Evolutionary conservation across 371 early-diverging fungal species (phyloP), one percentile per base, ranked within the genome.

Genomic region (Apophysomyces variabilis): DNA sequence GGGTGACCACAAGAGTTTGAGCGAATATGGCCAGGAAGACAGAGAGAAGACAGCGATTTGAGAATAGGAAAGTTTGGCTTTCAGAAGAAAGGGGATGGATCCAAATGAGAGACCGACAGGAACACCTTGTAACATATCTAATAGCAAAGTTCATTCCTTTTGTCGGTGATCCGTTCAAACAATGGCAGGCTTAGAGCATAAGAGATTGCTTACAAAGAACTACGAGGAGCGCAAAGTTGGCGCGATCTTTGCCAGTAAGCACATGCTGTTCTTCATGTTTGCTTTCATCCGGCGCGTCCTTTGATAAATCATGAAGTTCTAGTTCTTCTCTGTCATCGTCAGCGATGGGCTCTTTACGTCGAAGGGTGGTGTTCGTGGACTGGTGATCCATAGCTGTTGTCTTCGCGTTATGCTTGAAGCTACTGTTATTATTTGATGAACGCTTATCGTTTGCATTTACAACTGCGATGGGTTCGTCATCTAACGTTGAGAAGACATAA

Each of bases 1-100:
- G 7, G 98, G 98, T 7, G 97, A 96, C 97, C 98, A 98, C 35
- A 97, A 78, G 14, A 98, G 87, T 80, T 91, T 94, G 58, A 94
- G 84, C 32, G 89, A 90, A 67, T 99, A 99, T 3, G 99, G 99
- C 85, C 97, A 99, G 5, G 91, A 89, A 1, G 96, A 93, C 57
- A 99, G 77, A 7, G 97, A 94, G 70, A 99, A 97, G 56, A 96
- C 71, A 3, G 94, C 98, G 59, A 99, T 88, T 76, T 99, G 93
- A 4, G 92, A 85, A 72, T 92, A 98, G 39, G 93, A 91, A 62
- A 96, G 83, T 67, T 93, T 92, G 41, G 89, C 87, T 75, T 98
- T 98, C 46, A 99, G 88, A 45, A 99, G 71, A 71, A 95, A 97
- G 7, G 97, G 97, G 39, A 99, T 89, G 46, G 92, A 91, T 5